Percentiles rank a stretch among this genome's conserved stretches.
Conservation (phyloP, 169 alveolate genomes). For the Eimeria praecox region DNA sequence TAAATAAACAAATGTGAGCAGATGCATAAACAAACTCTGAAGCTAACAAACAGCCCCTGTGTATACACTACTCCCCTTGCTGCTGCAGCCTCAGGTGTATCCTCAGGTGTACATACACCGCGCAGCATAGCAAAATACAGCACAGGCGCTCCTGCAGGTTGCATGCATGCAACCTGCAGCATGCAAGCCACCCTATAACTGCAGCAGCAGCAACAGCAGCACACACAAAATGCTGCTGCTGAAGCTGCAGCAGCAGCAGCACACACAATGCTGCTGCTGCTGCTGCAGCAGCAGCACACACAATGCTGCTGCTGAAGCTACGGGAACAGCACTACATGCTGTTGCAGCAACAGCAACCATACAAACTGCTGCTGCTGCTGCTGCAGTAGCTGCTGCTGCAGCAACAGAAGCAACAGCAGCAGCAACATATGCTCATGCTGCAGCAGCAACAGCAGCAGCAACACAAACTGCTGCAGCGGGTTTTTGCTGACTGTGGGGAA, state of each 20-base stretch:
- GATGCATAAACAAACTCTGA: no score
- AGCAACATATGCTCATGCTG: no score
- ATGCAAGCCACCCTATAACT: not conserved
- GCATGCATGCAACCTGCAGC: not conserved
- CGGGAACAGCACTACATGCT: no score
- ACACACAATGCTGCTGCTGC: not conserved
- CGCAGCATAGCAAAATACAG: not conserved
- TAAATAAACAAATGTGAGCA: no score
- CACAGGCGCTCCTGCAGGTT: not conserved
- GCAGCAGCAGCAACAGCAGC: not conserved
- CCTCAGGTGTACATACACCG: slow-evolving; percentile 47
- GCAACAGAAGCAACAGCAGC: no score
- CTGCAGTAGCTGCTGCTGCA: no score
- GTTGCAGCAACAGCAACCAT: not conserved
- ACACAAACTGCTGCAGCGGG: no score
- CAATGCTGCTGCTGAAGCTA: not conserved
- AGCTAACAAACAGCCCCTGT: not conserved
- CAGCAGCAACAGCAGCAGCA: no score
- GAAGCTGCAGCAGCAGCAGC: not conserved
- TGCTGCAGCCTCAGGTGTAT: no score
- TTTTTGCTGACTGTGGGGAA: not conserved
- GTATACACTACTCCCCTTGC: not conserved
- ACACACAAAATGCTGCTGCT: not conserved
- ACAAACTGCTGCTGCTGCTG: slow-evolving; percentile 4
- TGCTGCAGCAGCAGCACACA: not conserved